phyloP scores from a whole-genome alignment of 495 filamentous ascomycete species.

The Pseudotulostoma volvatum region DNA sequence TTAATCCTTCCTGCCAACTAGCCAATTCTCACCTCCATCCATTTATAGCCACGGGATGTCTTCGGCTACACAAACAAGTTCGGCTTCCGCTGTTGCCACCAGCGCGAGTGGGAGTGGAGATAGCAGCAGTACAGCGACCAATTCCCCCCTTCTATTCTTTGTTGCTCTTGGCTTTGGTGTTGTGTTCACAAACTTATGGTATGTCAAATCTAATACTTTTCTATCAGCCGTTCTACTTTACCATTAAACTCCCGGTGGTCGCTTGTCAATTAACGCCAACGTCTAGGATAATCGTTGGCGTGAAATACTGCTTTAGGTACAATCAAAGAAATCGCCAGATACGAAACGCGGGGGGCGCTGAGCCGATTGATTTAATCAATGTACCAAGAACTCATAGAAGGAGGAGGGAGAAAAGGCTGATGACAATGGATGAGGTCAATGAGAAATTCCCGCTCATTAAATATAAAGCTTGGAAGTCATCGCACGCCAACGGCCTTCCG shows the following conservation, averaged over 20 bases:
- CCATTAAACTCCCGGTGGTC: constrained; percentile 2
- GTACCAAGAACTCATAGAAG: constrained; percentile 70
- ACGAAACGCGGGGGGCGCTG: constrained; percentile 67
- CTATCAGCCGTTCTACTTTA: too few species aligned
- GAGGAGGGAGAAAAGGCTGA: constrained; percentile 87
- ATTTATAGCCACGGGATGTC: too few species aligned
- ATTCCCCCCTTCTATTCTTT: constrained; percentile 86
- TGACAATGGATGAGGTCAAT: constrained; percentile 98
- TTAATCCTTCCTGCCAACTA: too few species aligned
- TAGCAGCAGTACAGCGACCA: constrained; percentile 43
- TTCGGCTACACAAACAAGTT: constrained; percentile 1
- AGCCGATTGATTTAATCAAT: constrained; percentile 62
- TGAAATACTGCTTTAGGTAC: constrained; percentile 98
- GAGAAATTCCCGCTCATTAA: constrained; percentile 88
- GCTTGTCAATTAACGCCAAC: constrained; percentile 3
- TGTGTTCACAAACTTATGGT: constrained; percentile 98
- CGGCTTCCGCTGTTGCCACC: constrained; percentile 1
- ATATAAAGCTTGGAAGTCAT: constrained; percentile 87
- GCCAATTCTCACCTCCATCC: too few species aligned
- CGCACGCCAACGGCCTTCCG: constrained; percentile 71
- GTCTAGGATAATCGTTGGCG: constrained; percentile 94
- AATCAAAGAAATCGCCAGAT: constrained; percentile 80
- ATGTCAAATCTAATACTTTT: constrained; percentile 13
- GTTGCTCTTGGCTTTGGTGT: constrained; percentile 96
- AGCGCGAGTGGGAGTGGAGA: neutral